phyloP scores from a whole-genome alignment of 2,329 filamentous ascomycete species.

The Samsoniella hepiali region DNA sequence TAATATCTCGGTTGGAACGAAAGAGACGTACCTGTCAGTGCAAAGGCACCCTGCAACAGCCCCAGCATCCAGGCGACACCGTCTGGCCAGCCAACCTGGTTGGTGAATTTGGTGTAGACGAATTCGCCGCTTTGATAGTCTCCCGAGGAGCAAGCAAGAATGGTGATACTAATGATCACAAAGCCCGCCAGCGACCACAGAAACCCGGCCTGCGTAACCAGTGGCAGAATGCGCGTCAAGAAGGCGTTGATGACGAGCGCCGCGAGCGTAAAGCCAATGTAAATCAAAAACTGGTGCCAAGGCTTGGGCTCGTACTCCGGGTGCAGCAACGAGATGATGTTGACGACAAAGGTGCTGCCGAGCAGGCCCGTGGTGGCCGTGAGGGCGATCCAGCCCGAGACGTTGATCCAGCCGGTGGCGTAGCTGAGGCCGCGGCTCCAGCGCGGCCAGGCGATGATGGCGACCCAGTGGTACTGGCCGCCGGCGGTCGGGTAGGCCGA shows the following conservation, averaged over 20 bases:
- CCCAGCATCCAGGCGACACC: constrained; percentile 58
- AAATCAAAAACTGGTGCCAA: constrained; percentile 74
- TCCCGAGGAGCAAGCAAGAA: constrained; percentile 63
- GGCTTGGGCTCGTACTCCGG: constrained; percentile 53
- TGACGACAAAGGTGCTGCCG: constrained; percentile 63
- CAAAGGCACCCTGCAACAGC: constrained; percentile 50
- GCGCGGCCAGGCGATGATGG: constrained; percentile 56
- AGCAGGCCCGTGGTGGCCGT: constrained; percentile 66
- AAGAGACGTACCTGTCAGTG: constrained; percentile 35
- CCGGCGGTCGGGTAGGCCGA: constrained; percentile 60
- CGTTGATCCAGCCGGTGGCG: constrained; percentile 70
- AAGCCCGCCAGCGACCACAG: constrained; percentile 70
- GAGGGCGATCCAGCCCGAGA: constrained; percentile 68
- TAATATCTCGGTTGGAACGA: background rate
- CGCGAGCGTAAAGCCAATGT: constrained; percentile 59
- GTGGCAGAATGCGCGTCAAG: constrained; percentile 52
- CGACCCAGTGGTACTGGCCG: constrained; percentile 71
- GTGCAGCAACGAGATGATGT: constrained; percentile 61
- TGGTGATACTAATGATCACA: constrained; percentile 65
- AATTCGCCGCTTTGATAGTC: constrained; percentile 62
- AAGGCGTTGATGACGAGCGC: constrained; percentile 66
- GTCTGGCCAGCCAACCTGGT: constrained; percentile 66
- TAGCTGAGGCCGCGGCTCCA: constrained; percentile 64
- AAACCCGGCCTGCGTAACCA: constrained; percentile 66
- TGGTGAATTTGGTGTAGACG: constrained; percentile 66